These are phyloP conservation scores for Vanilla planifolia DNA, from an alignment of 106 monocot species.

Conservation along the genomic window DNA sequence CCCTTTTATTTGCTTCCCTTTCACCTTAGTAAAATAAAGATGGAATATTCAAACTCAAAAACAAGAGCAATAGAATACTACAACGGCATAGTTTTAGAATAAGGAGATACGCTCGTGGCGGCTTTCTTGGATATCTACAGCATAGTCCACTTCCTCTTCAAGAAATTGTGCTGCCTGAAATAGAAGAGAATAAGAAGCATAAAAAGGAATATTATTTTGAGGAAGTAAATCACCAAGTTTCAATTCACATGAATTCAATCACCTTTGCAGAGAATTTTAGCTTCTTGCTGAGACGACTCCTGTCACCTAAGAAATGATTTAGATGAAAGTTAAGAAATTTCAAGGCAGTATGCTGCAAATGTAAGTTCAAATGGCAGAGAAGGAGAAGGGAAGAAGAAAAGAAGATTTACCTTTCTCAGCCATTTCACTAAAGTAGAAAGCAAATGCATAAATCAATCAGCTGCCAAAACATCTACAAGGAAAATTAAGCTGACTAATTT, in stretches of 20 bases:
- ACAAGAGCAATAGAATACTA: neutral
- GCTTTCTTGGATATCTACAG: slow-evolving; percentile 76
- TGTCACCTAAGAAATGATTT: slow-evolving; percentile 17
- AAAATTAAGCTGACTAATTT: no score
- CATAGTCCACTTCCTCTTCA: slow-evolving; percentile 36
- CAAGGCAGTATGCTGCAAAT: no score
- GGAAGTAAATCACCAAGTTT: neutral
- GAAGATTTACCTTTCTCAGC: slow-evolving; percentile 7
- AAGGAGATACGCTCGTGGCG: slow-evolving; percentile 32
- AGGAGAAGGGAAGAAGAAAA: neutral
- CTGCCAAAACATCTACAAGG: no score
- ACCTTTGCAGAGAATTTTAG: slow-evolving; percentile 25
- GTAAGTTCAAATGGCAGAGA: no score
- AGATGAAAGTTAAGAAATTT: neutral
- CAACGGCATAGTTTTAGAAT: neutral
- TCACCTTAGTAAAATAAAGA: slow-evolving; percentile 23
- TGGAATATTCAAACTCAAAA: neutral
- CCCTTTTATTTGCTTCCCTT: slow-evolving; percentile 57
- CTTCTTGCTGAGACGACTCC: slow-evolving; percentile 37
- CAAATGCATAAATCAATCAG: no score
- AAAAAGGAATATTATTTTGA: neutral
- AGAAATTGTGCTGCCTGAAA: slow-evolving; percentile 7
- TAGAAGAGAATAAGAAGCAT: neutral
- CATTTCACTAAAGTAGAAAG: no score
- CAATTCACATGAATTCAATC: neutral